phyloP scores from a whole-genome alignment of 306 rosid species.

The Malus sylvestris region DNA sequence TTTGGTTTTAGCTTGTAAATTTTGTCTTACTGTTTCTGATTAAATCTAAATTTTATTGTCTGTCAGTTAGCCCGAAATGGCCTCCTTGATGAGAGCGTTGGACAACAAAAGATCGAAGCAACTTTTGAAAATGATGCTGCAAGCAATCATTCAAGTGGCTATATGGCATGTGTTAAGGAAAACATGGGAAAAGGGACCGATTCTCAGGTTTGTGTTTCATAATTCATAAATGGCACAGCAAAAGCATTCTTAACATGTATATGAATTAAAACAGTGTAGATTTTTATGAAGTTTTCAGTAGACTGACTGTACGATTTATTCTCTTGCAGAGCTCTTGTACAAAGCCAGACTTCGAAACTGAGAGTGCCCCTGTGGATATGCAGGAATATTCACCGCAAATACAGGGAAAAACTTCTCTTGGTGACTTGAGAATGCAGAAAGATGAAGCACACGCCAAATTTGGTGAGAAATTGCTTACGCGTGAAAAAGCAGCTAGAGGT shows the following conservation, averaged over 20 bases:
- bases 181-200: conserved; percentile 77
- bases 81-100: conserved; percentile 53
- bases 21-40: not conserved
- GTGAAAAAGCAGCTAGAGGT: conserved; percentile 52
- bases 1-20: not conserved
- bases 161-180: conserved; percentile 41
- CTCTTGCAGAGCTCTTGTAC: conserved; percentile 89
- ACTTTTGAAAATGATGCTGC: conserved; percentile 76
- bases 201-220: conserved; percentile 65
- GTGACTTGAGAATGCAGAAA: conserved; percentile 36
- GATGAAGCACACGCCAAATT: conserved; percentile 31
- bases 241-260: not conserved
- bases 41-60: conserved; percentile 14
- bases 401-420: conserved; percentile 31
- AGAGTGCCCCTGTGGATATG: conserved; percentile 38
- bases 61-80: conserved; percentile 50
- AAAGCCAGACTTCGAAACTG: conserved; percentile 73
- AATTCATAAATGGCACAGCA: not conserved
- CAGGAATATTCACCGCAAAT: conserved; percentile 43
- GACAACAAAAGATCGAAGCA: conserved; percentile 55
- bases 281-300: conserved; percentile 19
- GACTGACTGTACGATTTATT: conserved; percentile 31
- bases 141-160: conserved; percentile 60
- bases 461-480: conserved; percentile 29
- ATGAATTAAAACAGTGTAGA: not conserved